A percentile compares a stretch with the other conserved stretches of the same genome.
Evolutionary conservation across 495 filamentous ascomycete genomes (phyloP).

Genomic region (Daldinia vernicosa): DNA sequence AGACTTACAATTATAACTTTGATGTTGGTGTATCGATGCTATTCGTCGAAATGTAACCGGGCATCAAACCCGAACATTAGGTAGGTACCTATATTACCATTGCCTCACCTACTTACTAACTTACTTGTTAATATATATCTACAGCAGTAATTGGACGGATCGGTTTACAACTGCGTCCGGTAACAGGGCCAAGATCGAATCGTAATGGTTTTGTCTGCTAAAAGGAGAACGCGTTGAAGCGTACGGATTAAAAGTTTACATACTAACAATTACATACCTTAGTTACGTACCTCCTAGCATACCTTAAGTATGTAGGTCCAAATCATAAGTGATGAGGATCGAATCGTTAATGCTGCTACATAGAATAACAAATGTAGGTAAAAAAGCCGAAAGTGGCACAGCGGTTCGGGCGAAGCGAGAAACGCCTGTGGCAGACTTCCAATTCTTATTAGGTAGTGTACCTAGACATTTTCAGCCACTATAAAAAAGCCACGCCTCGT

Average conservation of each 20-base stretch:
- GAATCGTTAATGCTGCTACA: background rate
- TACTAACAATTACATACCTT: background rate
- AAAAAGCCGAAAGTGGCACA: background rate
- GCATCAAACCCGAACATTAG: background rate
- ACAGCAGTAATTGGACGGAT: background rate
- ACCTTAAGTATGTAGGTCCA: background rate
- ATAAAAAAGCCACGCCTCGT: constrained; percentile 43
- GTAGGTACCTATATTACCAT: constrained; percentile 1
- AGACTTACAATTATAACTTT: background rate
- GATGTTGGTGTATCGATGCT: background rate
- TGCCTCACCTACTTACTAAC: background rate
- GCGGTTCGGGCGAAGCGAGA: constrained; percentile 8
- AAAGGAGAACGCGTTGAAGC: background rate
- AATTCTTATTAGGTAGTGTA: constrained; percentile 17
- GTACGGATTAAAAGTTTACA: background rate
- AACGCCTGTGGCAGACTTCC: constrained; percentile 7
- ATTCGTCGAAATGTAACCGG: constrained; percentile 1
- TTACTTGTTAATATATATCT: too few species aligned
- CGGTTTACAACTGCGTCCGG: background rate
- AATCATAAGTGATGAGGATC: background rate
- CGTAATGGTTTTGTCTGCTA: background rate
- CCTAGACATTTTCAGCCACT: constrained; percentile 37
- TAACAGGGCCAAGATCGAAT: constrained; percentile 8
- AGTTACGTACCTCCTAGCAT: too few species aligned
- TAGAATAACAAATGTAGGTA: background rate